Evolutionary conservation across 768 basidiomycete genomes (phyloP), one percentile per base, ranked within the genome.

Genomic region (Hebeloma cylindrosporum): DNA sequence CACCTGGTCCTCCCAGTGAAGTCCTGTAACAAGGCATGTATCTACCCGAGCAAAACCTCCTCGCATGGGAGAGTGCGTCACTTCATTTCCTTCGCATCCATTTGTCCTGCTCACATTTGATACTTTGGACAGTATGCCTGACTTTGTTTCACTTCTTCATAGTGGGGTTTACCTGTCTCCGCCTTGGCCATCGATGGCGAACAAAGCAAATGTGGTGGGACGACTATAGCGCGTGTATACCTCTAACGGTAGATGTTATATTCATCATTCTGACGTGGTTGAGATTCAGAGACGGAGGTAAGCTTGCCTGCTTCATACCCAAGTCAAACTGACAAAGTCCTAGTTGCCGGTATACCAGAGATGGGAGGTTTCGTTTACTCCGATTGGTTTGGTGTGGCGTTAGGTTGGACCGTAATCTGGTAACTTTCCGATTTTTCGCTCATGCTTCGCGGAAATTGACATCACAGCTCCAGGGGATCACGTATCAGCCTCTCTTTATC

Each of bases 151-250:
- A n/a, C n/a, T n/a, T n/a, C n/a, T n/a, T n/a, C n/a, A n/a, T n/a
- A n/a, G n/a, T 56, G 17, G 29, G 29, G 3, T 49, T 45, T 28
- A 54, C 52, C 7, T 6, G 44, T 26, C 46, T 58, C 36, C 48
- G 60, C 14, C 38, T 62, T 9, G 21, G 23, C 7, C 43, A 51
- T 14, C 50, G 60, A 9, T 56, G 39, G 34, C 42, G 40, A 8
- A 41, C 29, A 13, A 50, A 45, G 11, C 39, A 42, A 23, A 48
- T 54, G 18, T 60, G 59, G 50, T 60, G 57, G 57, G 60, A 62
- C 32, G 60, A 62, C 34, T 48, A 50, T 10, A 40, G 55, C 26
- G 57, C 51, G 0, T 36, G 43, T 16, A 25, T 54, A 9, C 40
- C 57, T 5, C 33, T 60, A 6, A 7, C 48, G 14, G 23, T 43